Evolutionary conservation across 768 basidiomycete genomes (phyloP), one percentile per base, ranked within the genome.

Genomic region (Pisolithus orientalis): DNA sequence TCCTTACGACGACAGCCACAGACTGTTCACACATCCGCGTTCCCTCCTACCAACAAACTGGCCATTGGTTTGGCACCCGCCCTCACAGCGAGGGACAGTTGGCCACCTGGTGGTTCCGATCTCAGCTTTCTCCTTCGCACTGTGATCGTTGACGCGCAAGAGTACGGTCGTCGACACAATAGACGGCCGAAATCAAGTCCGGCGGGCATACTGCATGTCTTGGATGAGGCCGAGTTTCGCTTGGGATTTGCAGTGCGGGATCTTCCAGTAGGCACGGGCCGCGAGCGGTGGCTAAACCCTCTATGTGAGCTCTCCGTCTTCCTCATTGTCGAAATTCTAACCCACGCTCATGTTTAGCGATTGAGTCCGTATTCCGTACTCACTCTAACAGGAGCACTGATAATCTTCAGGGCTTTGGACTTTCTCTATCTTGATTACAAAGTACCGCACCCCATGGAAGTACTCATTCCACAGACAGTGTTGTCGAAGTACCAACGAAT

Each of bases 351-450:
- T 34, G 44, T 39, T 42, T 43, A 79, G 79, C 69, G 17, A 77
- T 81, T 24, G 77, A 81, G 80, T 78, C 61, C 49, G 78, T 66
- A 14, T 16, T 46, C 17, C 24, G 16, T 65, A 21, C 21, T 11
- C 24, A 16, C 4, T 37, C 4, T 32, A 11, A 29, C 2, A 31
- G 1, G 16, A 43, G 13, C 27, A 16, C 50, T n/a, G 25, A 58
- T 32, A 63, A 44, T 28, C 16, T 46, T 5, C 57, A 90, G 89
- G 65, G 91, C 93, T 6, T 65, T 95, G 40, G 93, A 94, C 65
- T 95, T 94, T 63, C 70, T 95, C 13, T 90, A 90, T 62, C 83
- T 95, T 73, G 83, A 92, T 57, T 95, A 95, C 66, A 87, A 87
- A 59, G 85, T 90, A n/a, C 90, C 91, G 1, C 75, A 75, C n/a